Base-by-base conservation (phyloP, 805 yeast genomes). In the Tetrapisispora pingtungensis region DNA sequence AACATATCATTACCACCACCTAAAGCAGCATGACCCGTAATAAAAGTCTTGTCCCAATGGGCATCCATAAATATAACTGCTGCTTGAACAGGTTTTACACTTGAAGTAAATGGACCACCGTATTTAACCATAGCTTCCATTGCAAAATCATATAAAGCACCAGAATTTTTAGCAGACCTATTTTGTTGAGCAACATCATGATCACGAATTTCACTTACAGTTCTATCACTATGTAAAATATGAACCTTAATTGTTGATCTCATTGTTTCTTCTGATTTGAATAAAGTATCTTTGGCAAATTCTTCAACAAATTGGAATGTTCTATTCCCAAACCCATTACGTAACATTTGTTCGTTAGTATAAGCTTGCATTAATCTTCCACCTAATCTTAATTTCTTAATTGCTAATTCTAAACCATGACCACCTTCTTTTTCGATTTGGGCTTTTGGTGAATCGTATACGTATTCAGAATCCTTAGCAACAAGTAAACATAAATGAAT, bases 121-220 rank as follows among this genome's bases (percentile, higher is more conserved):
- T 73, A 71, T 7, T 71, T 65, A 15, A 62, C 61, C 15, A 90
- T 65, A 1, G 86, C 82, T n/a, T 86, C 90, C 45, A 78, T 59
- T 0, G 97, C 96, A 58, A 84, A 81, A 6, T 77, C 74, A 58
- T 82, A 90, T 15, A 90, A 64, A 1, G 81, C 85, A 10, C 96
- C 96, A 0, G 79, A 72, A 47, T 85, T 74, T 2, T 67, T 73
- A 10, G 89, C 97, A 1, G 77, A 65, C 0, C 73, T 61, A 59
- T 87, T 84, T 62, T 93, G 97, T 62, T 90, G 97, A 0, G 97
- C 97, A 31, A 73, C 66, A 53, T 90, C 76, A 1, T 84, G 81
- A 55, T 84, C 84, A 50, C 89, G 70, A 41, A 93, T 69, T 59
- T 93, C 84, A 2, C 73, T 75, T 3, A 79, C 75, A 0, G 95